A percentile compares a stretch with the other conserved stretches of the same genome.
Conservation (phyloP, 495 filamentous ascomycete species). For the Podospora bellae-mahoneyi region DNA sequence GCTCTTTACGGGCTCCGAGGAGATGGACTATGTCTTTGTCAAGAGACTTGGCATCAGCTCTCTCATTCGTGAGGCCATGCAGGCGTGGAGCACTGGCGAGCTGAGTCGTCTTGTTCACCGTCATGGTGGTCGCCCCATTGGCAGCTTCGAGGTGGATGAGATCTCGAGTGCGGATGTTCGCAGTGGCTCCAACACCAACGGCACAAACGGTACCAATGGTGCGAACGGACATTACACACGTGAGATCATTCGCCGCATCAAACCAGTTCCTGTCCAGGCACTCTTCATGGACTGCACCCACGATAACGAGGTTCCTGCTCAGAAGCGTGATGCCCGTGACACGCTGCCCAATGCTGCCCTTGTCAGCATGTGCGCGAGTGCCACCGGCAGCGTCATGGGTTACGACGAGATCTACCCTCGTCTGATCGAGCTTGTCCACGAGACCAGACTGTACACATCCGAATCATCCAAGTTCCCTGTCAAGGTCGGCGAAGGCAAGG, state of each 20-base stretch:
- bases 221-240: conserved; percentile 25
- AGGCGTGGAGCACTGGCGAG: conserved; percentile 92
- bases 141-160: conserved; percentile 86
- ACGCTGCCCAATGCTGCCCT: conserved; percentile 94
- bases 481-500: conserved; percentile 59
- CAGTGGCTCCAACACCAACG: conserved; percentile 23
- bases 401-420: conserved; percentile 96
- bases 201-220: conserved; percentile 8
- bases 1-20: conserved; percentile 93
- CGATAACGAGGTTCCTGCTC: conserved; percentile 93
- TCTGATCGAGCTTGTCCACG: conserved; percentile 83
- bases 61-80: conserved; percentile 95
- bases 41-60: conserved; percentile 86
- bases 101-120: conserved; percentile 89
- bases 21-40: conserved; percentile 93
- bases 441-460: conserved; percentile 77
- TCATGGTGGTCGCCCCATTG: conserved; percentile 90
- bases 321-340: conserved; percentile 92
- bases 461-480: conserved; percentile 60
- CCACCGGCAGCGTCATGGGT: conserved; percentile 95
- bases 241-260: conserved; percentile 70
- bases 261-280: conserved; percentile 78
- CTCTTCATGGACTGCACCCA: conserved; percentile 99
- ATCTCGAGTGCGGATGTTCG: conserved; percentile 39
- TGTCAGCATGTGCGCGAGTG: conserved; percentile 91